A percentile compares a stretch with the other conserved stretches of the same genome.
These are phyloP conservation scores for Cutaneotrichosporon sp. DNA, from an alignment of 1,284 basidiomycete genomes.

Conservation along the genomic window DNA sequence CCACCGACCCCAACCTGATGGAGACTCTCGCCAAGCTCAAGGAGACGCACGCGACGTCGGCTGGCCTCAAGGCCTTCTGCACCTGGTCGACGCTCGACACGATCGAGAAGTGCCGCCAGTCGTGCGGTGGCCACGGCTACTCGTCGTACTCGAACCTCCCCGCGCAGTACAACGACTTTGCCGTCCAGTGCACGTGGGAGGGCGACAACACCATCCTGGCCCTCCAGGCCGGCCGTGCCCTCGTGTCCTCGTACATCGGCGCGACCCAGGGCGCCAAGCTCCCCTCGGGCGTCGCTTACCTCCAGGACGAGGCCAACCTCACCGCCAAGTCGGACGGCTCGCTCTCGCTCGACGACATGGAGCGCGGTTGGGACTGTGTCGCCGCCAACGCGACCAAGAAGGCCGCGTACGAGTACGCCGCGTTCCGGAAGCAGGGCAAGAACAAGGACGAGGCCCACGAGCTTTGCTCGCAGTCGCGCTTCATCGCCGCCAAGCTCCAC, in stretches of 20 bases:
- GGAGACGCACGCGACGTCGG: conserved; percentile 62
- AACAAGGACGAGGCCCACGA: conserved; percentile 60
- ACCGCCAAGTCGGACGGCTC: conserved; percentile 55
- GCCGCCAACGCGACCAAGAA: conserved; percentile 60
- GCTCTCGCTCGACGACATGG: conserved; percentile 57
- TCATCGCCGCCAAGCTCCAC: conserved; percentile 60
- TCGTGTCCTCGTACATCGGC: conserved; percentile 57
- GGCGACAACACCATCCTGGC: conserved; percentile 59
- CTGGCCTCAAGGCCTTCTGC: conserved; percentile 63
- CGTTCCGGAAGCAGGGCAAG: conserved; percentile 54
- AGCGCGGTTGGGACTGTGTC: conserved; percentile 58
- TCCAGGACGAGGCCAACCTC: conserved; percentile 54
- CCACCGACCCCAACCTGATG: conserved; percentile 53
- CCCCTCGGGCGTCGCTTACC: conserved; percentile 57
- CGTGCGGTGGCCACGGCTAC: conserved; percentile 63
- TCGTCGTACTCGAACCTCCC: conserved; percentile 61
- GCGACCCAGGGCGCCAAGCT: conserved; percentile 57
- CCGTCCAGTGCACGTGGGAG: conserved; percentile 61
- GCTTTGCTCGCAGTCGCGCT: conserved; percentile 59
- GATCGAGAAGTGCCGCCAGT: conserved; percentile 60
- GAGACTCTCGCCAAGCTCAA: conserved; percentile 58
- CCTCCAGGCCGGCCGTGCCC: conserved; percentile 59
- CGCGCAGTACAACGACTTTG: conserved; percentile 59
- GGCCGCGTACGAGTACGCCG: conserved; percentile 57
- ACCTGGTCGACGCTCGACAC: conserved; percentile 62